phyloP scores from a whole-genome alignment of 2,329 filamentous ascomycete species.

The Cercospora sp. region DNA sequence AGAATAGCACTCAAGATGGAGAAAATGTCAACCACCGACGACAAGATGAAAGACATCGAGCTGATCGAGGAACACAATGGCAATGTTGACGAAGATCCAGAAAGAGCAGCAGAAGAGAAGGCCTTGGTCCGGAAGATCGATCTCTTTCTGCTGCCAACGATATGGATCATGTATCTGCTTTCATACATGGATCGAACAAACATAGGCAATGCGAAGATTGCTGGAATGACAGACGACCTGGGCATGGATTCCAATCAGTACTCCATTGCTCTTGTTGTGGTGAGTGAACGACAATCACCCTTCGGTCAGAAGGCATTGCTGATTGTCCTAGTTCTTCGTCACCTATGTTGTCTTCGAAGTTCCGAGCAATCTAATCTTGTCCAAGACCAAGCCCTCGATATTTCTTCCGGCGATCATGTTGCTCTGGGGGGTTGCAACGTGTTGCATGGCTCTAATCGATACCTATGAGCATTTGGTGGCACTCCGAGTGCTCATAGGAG shows the following conservation, averaged over 20 bases:
- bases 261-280: slow-evolving; percentile 52
- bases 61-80: slow-evolving; percentile 27
- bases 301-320: background rate
- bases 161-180: slow-evolving; percentile 54
- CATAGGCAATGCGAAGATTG: slow-evolving; percentile 55
- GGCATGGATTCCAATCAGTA: slow-evolving; percentile 52
- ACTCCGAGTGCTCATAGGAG: slow-evolving; percentile 56
- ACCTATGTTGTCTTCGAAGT: slow-evolving; percentile 54
- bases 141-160: slow-evolving; percentile 48
- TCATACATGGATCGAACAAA: slow-evolving; percentile 36
- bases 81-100: slow-evolving; percentile 9
- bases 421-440: slow-evolving; percentile 52
- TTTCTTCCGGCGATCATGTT: slow-evolving; percentile 56
- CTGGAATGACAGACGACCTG: slow-evolving; percentile 53
- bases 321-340: slow-evolving; percentile 40
- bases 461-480: slow-evolving; percentile 52
- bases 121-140: slow-evolving; percentile 50
- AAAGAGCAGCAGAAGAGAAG: slow-evolving; percentile 42
- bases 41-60: slow-evolving; percentile 29
- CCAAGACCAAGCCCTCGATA: slow-evolving; percentile 51
- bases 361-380: slow-evolving; percentile 57
- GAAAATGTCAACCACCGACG: slow-evolving; percentile 16
- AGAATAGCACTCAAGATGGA: background rate
- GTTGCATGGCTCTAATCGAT: slow-evolving; percentile 53
- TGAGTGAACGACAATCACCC: background rate